Conservation (phyloP, 2,329 filamentous ascomycete species). For the Ceratocystis cubensis region DNA sequence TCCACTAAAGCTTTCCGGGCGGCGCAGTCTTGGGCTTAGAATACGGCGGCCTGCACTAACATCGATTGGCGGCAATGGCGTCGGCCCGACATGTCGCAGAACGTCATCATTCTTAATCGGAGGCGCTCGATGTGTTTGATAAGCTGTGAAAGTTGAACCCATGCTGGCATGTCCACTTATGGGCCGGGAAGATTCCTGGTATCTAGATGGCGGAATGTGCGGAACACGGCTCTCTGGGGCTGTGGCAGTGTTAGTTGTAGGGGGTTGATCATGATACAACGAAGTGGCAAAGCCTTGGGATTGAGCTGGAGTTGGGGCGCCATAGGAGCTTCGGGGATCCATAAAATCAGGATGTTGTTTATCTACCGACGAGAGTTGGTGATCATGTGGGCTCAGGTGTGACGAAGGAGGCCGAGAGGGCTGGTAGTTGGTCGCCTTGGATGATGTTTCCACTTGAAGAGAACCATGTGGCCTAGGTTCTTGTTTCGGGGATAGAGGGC, state of each 20-base stretch:
- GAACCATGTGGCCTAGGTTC: neutral
- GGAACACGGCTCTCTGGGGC: neutral
- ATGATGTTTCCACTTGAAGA: neutral
- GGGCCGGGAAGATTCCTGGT: neutral
- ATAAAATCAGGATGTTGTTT: neutral
- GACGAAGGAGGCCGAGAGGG: neutral
- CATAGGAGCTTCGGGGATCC: neutral
- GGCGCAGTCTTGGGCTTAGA: neutral
- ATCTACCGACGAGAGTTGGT: neutral
- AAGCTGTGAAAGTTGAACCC: neutral
- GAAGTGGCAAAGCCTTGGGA: neutral
- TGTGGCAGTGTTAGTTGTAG: neutral
- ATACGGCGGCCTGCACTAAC: neutral
- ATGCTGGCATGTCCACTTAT: neutral
- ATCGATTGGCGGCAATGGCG: neutral
- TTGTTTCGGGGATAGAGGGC: neutral
- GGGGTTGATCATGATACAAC: neutral
- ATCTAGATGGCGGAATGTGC: neutral
- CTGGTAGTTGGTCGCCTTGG: neutral
- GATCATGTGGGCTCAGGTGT: neutral
- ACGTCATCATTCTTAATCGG: neutral
- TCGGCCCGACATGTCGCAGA: neutral
- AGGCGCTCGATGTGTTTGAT: neutral
- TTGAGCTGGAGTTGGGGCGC: neutral
- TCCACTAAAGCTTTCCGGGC: neutral